Conservation (phyloP, 208 protist species). For the Trypanosoma caninum region DNA sequence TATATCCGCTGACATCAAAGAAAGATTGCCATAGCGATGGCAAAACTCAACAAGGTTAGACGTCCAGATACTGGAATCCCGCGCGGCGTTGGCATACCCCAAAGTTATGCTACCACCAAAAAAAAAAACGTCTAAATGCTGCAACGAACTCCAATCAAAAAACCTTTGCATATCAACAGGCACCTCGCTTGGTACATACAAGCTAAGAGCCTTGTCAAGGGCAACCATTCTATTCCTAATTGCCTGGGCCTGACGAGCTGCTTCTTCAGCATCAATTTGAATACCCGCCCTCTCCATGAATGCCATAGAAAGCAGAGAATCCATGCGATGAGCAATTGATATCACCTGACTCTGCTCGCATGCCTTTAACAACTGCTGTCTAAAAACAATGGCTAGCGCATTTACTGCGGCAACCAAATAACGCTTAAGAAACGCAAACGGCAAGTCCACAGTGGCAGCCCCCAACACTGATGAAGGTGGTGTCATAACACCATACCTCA, state of each 20-base stretch:
- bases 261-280: conserved; percentile 64
- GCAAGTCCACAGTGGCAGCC: conserved; percentile 36
- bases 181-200: conserved; percentile 62
- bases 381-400: conserved; percentile 46
- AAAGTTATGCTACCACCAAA: conserved; percentile 70
- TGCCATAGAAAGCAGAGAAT: conserved; percentile 74
- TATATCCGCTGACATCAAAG: conserved; percentile 40
- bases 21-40: conserved; percentile 58
- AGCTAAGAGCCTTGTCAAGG: conserved; percentile 53
- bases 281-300: conserved; percentile 70
- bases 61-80: conserved; percentile 48
- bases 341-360: conserved; percentile 58
- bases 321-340: conserved; percentile 73
- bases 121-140: conserved; percentile 68
- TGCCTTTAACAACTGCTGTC: conserved; percentile 40
- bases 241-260: conserved; percentile 44
- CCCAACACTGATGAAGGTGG: conserved; percentile 55
- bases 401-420: conserved; percentile 44
- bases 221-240: conserved; percentile 42
- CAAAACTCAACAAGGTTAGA: conserved; percentile 79
- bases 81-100: conserved; percentile 26
- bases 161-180: conserved; percentile 55
- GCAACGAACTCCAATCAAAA: conserved; percentile 80
- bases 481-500: conserved; percentile 55
- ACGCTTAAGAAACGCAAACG: conserved; percentile 53